Evolutionary conservation across 108 stramenopile genomes (phyloP).

Genomic region (Cyclotella kingstonii): DNA sequence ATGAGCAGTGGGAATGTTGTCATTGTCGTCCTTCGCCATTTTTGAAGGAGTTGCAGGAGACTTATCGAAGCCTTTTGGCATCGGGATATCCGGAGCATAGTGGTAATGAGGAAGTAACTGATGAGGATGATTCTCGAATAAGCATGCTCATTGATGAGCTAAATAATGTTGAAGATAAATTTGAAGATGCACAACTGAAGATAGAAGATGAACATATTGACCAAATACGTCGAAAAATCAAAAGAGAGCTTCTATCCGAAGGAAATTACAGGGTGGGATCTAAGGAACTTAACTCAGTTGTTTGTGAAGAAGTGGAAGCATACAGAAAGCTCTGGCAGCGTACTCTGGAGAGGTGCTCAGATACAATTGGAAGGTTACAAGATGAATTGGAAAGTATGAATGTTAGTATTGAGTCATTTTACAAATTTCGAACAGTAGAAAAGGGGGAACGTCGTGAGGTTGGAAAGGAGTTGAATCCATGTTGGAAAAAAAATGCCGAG

Average conservation of each 20-base stretch:
- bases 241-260: conserved; percentile 10
- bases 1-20: conserved; percentile 42
- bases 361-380: conserved; percentile 31
- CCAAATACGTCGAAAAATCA: conserved; percentile 5
- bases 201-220: conserved; percentile 4
- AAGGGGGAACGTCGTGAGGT: neutral
- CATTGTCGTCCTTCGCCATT: conserved; percentile 34
- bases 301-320: conserved; percentile 19
- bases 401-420: conserved; percentile 13
- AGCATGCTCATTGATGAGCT: conserved; percentile 22
- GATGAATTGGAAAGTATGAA: conserved; percentile 36
- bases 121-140: conserved; percentile 4
- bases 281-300: conserved; percentile 13
- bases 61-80: neutral
- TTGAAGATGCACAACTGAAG: conserved; percentile 7
- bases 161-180: neutral
- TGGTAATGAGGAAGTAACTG: neutral
- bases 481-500: conserved; percentile 15
- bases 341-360: conserved; percentile 12
- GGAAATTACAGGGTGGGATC: neutral
- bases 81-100: neutral
- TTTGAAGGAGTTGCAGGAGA: conserved; percentile 21
- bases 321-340: conserved; percentile 25
- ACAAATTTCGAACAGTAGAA: conserved; percentile 25
- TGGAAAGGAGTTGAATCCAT: neutral